Evolutionary conservation across 345 rosid genomes (phyloP).

Genomic region (Eucalyptus pauciflora): DNA sequence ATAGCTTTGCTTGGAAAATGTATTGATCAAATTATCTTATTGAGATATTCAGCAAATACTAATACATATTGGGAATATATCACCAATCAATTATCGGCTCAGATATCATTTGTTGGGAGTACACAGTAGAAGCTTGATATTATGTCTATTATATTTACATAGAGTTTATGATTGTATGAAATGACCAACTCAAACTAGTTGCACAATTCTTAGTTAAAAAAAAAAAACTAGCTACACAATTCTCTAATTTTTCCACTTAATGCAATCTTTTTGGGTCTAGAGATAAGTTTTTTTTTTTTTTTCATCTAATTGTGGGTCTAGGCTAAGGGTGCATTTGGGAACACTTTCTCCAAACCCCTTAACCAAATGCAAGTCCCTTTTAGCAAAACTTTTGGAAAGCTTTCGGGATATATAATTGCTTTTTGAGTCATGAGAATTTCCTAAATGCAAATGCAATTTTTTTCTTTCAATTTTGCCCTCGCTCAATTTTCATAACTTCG

Average conservation of each 20-base stretch:
- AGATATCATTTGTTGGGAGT: neutral
- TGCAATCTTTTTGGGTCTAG: neutral
- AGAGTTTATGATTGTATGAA: neutral
- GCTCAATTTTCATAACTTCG: neutral
- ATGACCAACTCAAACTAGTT: neutral
- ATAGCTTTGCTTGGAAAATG: neutral
- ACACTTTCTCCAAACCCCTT: neutral
- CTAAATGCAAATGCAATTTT: neutral
- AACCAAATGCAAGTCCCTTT: neutral
- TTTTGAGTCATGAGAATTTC: neutral
- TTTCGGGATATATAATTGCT: neutral
- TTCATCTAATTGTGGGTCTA: neutral
- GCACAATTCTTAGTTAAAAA: neutral
- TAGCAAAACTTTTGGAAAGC: neutral
- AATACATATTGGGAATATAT: neutral
- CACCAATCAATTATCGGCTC: neutral
- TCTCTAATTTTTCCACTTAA: neutral
- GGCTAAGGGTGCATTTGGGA: neutral
- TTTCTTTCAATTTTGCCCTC: neutral
- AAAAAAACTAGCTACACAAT: neutral
- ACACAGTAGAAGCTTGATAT: neutral
- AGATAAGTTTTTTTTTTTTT: neutral
- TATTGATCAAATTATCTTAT: neutral
- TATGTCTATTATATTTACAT: neutral
- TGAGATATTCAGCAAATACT: neutral